phyloP scores from a whole-genome alignment of 495 filamentous ascomycete genomes.

The Penicillium cosmopolitanum region DNA sequence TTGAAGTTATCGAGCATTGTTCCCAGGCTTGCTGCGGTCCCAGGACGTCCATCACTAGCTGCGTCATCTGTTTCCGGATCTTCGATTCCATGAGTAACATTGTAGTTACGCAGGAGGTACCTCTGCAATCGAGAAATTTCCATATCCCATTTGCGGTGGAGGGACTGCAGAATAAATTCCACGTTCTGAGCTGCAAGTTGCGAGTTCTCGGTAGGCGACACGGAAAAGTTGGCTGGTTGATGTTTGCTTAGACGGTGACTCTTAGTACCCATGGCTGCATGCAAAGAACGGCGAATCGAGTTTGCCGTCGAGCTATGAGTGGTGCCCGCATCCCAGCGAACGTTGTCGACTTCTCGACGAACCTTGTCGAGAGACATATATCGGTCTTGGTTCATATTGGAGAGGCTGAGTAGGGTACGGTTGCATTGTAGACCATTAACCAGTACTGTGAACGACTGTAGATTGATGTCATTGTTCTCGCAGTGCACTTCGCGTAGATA shows the following conservation, averaged over 20 bases:
- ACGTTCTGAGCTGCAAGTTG: constrained; percentile 53
- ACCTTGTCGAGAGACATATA: constrained; percentile 64
- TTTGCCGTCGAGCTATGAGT: constrained; percentile 39
- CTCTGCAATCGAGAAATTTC: constrained; percentile 59
- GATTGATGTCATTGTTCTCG: constrained; percentile 77
- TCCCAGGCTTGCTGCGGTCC: constrained; percentile 42
- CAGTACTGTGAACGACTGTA: constrained; percentile 76
- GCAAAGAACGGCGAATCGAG: constrained; percentile 51
- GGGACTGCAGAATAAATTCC: constrained; percentile 53
- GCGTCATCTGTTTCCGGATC: constrained; percentile 33
- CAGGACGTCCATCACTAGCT: constrained; percentile 42
- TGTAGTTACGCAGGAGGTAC: constrained; percentile 66
- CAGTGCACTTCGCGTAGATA: constrained; percentile 71
- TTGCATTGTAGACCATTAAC: constrained; percentile 74
- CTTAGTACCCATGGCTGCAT: constrained; percentile 43
- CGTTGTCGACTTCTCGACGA: constrained; percentile 58
- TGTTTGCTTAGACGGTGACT: constrained; percentile 41
- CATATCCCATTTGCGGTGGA: constrained; percentile 65
- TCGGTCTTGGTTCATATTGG: constrained; percentile 67
- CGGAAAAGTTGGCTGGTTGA: constrained; percentile 24
- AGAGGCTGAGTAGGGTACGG: constrained; percentile 64
- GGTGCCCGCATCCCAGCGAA: constrained; percentile 44
- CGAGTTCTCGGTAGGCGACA: constrained; percentile 29
- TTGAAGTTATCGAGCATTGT: constrained; percentile 48
- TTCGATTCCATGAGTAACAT: constrained; percentile 52